phyloP scores from a whole-genome alignment of 495 filamentous ascomycete species.

The Penicillium bovifimosum region DNA sequence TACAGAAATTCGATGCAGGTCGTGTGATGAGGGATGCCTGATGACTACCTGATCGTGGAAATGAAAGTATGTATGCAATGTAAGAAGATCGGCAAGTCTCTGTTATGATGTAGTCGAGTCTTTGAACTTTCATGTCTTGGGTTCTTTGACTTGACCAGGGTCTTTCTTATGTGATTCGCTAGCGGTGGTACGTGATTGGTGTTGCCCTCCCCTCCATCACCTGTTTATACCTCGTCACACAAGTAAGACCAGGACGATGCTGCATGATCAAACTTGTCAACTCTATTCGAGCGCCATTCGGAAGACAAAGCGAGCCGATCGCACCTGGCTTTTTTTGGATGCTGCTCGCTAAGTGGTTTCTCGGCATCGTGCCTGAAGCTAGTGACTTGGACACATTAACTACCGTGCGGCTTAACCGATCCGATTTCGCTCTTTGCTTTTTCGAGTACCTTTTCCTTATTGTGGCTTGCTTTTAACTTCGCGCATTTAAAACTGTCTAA shows the following conservation, averaged over 20 bases:
- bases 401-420: not conserved
- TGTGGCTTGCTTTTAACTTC: slow-evolving; percentile 1
- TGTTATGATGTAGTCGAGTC: not conserved
- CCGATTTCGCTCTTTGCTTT: not conserved
- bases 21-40: slow-evolving; percentile 11
- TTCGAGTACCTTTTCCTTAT: not conserved
- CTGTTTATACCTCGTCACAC: not conserved
- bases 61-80: slow-evolving; percentile 2
- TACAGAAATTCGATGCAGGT: slow-evolving; percentile 9
- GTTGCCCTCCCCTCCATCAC: not conserved
- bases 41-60: slow-evolving; percentile 7
- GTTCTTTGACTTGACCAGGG: not conserved
- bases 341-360: slow-evolving; percentile 3
- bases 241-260: not conserved
- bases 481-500: not conserved
- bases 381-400: slow-evolving; percentile 4
- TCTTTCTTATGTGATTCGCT: not conserved
- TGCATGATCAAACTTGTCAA: not conserved
- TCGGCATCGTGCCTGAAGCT: slow-evolving; percentile 6
- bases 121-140: not conserved
- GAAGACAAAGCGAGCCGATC: slow-evolving; percentile 6
- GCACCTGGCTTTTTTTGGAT: slow-evolving; percentile 7
- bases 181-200: not conserved
- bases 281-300: slow-evolving; percentile 6
- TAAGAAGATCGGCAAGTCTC: slow-evolving; percentile 1